phyloP scores from a whole-genome alignment of 345 rosid species.

The Viola odorata region DNA sequence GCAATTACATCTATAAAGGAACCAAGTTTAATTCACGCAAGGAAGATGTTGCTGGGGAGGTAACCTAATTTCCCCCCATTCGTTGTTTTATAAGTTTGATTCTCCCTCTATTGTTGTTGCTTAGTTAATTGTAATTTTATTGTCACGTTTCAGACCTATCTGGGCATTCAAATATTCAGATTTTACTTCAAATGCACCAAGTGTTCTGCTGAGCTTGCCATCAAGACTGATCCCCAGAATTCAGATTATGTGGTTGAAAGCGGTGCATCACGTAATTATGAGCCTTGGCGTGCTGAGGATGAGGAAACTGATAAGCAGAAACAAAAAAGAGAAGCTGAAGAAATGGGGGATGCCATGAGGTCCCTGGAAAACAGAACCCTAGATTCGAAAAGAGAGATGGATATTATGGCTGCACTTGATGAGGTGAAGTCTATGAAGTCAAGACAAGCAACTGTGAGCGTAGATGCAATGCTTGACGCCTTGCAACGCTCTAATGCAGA shows the following conservation, averaged over 20 bases:
- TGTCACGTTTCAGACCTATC: conserved; percentile 54
- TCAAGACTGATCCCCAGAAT: conserved; percentile 93
- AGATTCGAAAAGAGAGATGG: conserved; percentile 95
- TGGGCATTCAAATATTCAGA: conserved; percentile 84
- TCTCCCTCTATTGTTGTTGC: background rate
- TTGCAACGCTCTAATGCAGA: conserved; percentile 61
- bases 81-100: background rate
- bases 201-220: conserved; percentile 84
- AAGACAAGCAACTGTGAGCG: conserved; percentile 81
- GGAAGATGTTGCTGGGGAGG: conserved; percentile 89
- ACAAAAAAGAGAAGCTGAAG: conserved; percentile 67
- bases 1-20: conserved; percentile 87
- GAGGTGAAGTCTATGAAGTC: conserved; percentile 65
- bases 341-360: conserved; percentile 96
- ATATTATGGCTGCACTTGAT: conserved; percentile 86
- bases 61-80: conserved; percentile 10
- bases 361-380: conserved; percentile 81
- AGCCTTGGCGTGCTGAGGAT: conserved; percentile 95
- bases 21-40: conserved; percentile 92
- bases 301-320: conserved; percentile 60
- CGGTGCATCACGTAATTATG: conserved; percentile 79
- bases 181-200: conserved; percentile 93
- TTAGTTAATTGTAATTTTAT: background rate
- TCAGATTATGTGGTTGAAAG: conserved; percentile 88
- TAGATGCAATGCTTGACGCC: conserved; percentile 91